Percentiles rank a stretch among this genome's conserved stretches.
These are phyloP conservation scores for Stromatinia cepivora DNA, from an alignment of 2,329 filamentous ascomycete genomes.

Conservation along the genomic window DNA sequence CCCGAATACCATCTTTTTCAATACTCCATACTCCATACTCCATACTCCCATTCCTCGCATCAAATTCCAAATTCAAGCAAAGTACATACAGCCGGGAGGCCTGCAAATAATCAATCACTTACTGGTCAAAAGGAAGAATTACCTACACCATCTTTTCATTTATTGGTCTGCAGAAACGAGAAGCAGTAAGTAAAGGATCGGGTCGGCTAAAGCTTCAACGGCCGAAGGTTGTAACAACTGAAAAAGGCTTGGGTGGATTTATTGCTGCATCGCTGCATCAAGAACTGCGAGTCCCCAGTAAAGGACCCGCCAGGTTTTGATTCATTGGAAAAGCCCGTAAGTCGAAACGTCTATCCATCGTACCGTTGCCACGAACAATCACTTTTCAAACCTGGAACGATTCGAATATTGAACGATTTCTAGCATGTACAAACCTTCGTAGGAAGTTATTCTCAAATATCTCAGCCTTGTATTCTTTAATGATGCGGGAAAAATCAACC, in stretches of 20 bases:
- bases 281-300: slow-evolving; percentile 35
- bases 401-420: slow-evolving; percentile 31
- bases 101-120: slow-evolving; percentile 8
- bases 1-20: background rate
- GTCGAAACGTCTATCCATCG: slow-evolving; percentile 28
- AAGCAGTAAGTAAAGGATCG: slow-evolving; percentile 22
- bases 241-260: slow-evolving; percentile 24
- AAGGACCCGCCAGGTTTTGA: slow-evolving; percentile 31
- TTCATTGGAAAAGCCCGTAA: slow-evolving; percentile 36
- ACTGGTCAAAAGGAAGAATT: slow-evolving; percentile 1
- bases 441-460: slow-evolving; percentile 30
- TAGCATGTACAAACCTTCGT: slow-evolving; percentile 36
- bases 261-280: slow-evolving; percentile 33
- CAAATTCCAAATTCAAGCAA: background rate
- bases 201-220: slow-evolving; percentile 34
- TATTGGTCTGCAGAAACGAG: slow-evolving; percentile 25
- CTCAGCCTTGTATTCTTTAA: slow-evolving; percentile 27
- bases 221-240: slow-evolving; percentile 32
- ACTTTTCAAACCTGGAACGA: slow-evolving; percentile 28
- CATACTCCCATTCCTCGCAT: background rate
- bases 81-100: slow-evolving; percentile 5
- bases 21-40: background rate
- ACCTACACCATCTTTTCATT: slow-evolving; percentile 18
- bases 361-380: slow-evolving; percentile 32
- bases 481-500: slow-evolving; percentile 36